Evolutionary conservation across 2,329 filamentous ascomycete genomes (phyloP).

Genomic region (Dothideomycetes sp.): DNA sequence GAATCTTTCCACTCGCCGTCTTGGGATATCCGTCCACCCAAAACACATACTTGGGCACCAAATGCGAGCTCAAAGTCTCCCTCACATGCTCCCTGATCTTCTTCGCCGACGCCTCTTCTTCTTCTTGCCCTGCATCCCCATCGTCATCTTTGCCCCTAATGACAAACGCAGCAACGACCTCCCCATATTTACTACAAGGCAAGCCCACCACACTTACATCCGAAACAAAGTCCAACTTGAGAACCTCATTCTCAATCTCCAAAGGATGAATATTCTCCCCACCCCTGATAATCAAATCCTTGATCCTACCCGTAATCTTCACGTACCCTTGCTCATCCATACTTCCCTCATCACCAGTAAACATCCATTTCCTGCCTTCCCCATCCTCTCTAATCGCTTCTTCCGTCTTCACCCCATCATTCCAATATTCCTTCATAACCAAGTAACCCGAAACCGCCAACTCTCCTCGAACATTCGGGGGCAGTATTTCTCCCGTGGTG

Average conservation of each 20-base stretch:
- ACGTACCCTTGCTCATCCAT: conserved; percentile 82
- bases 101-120: conserved; percentile 35
- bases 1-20: conserved; percentile 93
- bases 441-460: conserved; percentile 76
- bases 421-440: conserved; percentile 86
- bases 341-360: conserved; percentile 79
- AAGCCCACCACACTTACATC: conserved; percentile 70
- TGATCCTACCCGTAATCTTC: conserved; percentile 81
- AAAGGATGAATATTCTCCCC: conserved; percentile 95
- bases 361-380: conserved; percentile 67
- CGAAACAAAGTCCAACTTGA: neutral
- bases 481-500: conserved; percentile 52
- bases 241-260: conserved; percentile 65
- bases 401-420: conserved; percentile 57
- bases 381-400: conserved; percentile 56
- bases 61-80: conserved; percentile 60
- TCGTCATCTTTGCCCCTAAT: conserved; percentile 42
- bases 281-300: conserved; percentile 89
- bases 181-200: conserved; percentile 72
- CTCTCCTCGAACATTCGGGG: conserved; percentile 63
- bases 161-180: conserved; percentile 78
- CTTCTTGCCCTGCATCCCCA: conserved; percentile 31
- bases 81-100: conserved; percentile 65
- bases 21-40: conserved; percentile 81
- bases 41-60: conserved; percentile 82